These are phyloP conservation scores for Gossypium mustelinum DNA, from an alignment of 345 rosid species.

Conservation along the genomic window DNA sequence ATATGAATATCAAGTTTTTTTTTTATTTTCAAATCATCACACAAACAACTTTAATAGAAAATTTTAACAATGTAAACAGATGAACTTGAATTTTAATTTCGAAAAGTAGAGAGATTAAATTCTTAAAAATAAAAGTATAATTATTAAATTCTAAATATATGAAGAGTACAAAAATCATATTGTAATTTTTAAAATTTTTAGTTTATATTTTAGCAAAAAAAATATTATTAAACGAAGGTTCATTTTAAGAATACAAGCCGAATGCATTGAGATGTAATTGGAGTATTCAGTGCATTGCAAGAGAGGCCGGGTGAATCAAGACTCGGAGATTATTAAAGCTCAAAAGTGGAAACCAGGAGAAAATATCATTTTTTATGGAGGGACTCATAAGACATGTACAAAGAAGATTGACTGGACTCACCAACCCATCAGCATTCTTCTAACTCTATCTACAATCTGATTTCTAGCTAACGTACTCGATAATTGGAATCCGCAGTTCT, in stretches of 20 bases:
- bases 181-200: too few relatives aligned
- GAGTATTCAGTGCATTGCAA: neutral
- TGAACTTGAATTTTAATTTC: too few relatives aligned
- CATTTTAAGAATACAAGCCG: neutral
- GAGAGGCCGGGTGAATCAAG: neutral
- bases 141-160: too few relatives aligned
- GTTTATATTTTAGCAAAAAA: too few relatives aligned
- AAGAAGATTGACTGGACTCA: slow-evolving; percentile 21
- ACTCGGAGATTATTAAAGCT: neutral
- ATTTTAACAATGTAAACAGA: too few relatives aligned
- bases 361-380: neutral
- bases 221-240: neutral
- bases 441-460: slow-evolving; percentile 61
- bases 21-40: too few relatives aligned
- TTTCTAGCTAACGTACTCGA: slow-evolving; percentile 37
- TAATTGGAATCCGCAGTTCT: slow-evolving; percentile 38
- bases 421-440: slow-evolving; percentile 81
- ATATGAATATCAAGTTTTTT: too few relatives aligned
- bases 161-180: too few relatives aligned
- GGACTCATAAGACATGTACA: neutral
- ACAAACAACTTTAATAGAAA: too few relatives aligned
- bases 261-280: neutral
- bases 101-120: too few relatives aligned
- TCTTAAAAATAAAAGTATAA: too few relatives aligned
- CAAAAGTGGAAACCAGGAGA: neutral